A percentile compares a stretch with the other conserved stretches of the same genome.
phyloP scores from a whole-genome alignment of 139 green algal genomes.

The Nannochloris sp. region DNA sequence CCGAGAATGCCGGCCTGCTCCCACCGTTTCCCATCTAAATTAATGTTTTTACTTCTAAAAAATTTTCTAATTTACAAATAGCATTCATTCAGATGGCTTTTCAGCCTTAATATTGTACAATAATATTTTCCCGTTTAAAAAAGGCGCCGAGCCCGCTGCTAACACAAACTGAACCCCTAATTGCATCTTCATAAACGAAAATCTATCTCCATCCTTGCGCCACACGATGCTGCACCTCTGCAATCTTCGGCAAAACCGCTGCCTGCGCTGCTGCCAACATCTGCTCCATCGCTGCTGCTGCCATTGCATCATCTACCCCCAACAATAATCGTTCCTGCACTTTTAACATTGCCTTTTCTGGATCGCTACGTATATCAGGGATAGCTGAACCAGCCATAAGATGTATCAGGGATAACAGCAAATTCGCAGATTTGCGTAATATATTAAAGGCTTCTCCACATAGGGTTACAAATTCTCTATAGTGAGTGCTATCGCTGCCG shows the following conservation, averaged over 20 bases:
- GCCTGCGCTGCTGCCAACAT: slow-evolving; percentile 82
- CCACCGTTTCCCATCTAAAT: neutral
- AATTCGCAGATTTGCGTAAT: slow-evolving; percentile 82
- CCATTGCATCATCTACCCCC: slow-evolving; percentile 84
- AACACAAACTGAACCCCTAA: neutral
- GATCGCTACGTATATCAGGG: slow-evolving; percentile 67
- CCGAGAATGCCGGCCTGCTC: neutral
- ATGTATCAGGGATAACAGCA: slow-evolving; percentile 92
- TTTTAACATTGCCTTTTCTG: slow-evolving; percentile 89
- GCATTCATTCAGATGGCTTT: neutral
- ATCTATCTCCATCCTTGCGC: slow-evolving; percentile 5
- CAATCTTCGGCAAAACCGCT: slow-evolving; percentile 83
- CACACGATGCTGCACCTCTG: neutral
- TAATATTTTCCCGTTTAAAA: too few species aligned
- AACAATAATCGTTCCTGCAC: slow-evolving; percentile 88
- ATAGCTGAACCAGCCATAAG: slow-evolving; percentile 89
- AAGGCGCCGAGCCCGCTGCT: too few species aligned
- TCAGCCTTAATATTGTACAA: neutral
- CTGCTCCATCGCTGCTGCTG: slow-evolving; percentile 79
- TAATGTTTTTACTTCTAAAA: too few species aligned
- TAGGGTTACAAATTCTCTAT: slow-evolving; percentile 48
- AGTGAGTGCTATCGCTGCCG: slow-evolving; percentile 63
- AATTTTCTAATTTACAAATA: neutral
- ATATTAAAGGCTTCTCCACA: slow-evolving; percentile 97
- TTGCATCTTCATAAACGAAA: neutral